Evolutionary conservation across 192 early-diverging fungal species (phyloP), one percentile per base, ranked within the genome.

Genomic region (Linnemannia hyalina): DNA sequence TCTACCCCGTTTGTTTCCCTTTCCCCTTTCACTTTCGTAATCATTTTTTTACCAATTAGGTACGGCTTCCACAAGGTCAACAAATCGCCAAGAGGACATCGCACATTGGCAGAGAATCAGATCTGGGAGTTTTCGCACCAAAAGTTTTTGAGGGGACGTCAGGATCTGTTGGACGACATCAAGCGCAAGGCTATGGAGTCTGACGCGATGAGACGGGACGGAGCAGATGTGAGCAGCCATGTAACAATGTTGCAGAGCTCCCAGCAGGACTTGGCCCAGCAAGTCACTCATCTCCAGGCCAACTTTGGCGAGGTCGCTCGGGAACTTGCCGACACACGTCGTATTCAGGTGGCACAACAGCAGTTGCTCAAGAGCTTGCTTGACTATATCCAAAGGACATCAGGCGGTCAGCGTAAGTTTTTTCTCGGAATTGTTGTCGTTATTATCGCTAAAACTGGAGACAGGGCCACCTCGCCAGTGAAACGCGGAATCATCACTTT

Each of bases 21-120:
- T 46, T 23, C 32, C 22, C 49, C 35, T 18, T n/a, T 10, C n/a
- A 5, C 44, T 71, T 70, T 41, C 20, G 13, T 70, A 29, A 47
- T 42, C 20, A 16, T 40, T 8, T 13, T 15, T 40, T 68, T 16
- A 35, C 16, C 10, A 1, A 47, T 55, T 75, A 92, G 91, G 90
- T 95, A 96, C 82, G 95, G 95, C 60, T 98, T 98, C 82, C 96
- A 97, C 90, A 98, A 98, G 87, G 93, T 97, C 29, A 98, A 97
- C 92, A 97, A 97, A 82, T 96, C 95, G 74, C 95, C 96, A 44
- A 90, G 96, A 68, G 95, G 96, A 8, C 94, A 96, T 82, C 92
- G 96, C 60, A 96, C 96, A 16, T 85, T 95, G 77, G 95, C 94
- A 35, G 96, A 97, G 83, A 96, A 97, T 89, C 96, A 97, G 84